Evolutionary conservation across 2,329 filamentous ascomycete species (phyloP).

Genomic region (Ploettnerulaceae sp.): DNA sequence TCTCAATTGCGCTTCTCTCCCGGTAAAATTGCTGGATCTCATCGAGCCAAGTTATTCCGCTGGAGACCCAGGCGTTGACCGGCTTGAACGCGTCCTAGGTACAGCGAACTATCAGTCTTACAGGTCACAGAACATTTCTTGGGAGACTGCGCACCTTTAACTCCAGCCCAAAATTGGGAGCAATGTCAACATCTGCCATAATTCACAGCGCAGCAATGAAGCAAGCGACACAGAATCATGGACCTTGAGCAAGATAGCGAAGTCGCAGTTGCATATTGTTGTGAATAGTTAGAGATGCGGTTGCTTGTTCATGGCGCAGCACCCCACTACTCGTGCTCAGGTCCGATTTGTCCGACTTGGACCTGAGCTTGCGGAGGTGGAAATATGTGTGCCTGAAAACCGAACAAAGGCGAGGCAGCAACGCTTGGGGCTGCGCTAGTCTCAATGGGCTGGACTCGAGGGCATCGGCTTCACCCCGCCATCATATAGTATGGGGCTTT

Average conservation of each 20-base stretch:
- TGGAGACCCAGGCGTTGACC: slow-evolving; percentile 84
- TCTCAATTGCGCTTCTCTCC: slow-evolving; percentile 88
- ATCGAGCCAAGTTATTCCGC: slow-evolving; percentile 90
- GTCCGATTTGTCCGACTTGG: not conserved
- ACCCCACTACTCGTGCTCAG: slow-evolving; percentile 12
- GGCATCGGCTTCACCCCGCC: not conserved
- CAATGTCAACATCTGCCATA: slow-evolving; percentile 79
- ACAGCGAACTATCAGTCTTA: slow-evolving; percentile 13
- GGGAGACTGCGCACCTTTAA: slow-evolving; percentile 64
- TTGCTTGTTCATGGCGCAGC: slow-evolving; percentile 16
- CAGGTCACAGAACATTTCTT: not conserved
- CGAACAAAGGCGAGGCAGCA: too few species aligned
- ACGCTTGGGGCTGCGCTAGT: too few species aligned
- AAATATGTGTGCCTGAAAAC: too few species aligned
- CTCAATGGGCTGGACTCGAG: not conserved
- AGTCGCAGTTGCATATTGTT: slow-evolving; percentile 6
- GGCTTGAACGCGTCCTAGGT: slow-evolving; percentile 90
- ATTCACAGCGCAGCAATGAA: slow-evolving; percentile 12
- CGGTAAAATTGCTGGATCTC: slow-evolving; percentile 97
- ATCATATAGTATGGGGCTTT: too few species aligned
- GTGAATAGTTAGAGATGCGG: not conserved
- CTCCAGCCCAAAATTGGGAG: slow-evolving; percentile 87
- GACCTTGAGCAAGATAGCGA: slow-evolving; percentile 13
- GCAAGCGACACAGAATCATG: slow-evolving; percentile 21
- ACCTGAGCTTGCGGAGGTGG: not conserved